Conservation (phyloP, 352 stramenopile genomes). For the Aphanomyces euteiches region DNA sequence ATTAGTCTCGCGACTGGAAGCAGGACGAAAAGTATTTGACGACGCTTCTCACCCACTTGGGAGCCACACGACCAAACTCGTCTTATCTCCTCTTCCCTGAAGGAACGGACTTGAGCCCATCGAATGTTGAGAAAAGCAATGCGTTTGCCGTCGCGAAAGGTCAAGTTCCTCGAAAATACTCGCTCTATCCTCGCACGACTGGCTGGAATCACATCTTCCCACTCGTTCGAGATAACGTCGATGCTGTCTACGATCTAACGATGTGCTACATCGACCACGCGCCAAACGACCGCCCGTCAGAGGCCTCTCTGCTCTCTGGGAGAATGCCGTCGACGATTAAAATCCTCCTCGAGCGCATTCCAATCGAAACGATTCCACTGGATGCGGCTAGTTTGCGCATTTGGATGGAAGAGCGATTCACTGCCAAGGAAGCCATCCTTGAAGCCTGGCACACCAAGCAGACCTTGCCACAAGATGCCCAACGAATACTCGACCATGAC, state of each 20-base stretch:
- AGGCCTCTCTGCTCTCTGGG: slow-evolving; percentile 55
- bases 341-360: slow-evolving; percentile 66
- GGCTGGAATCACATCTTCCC: slow-evolving; percentile 76
- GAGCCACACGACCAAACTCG: slow-evolving; percentile 43
- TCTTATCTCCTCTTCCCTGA: slow-evolving; percentile 80
- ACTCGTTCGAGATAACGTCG: slow-evolving; percentile 48
- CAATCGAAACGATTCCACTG: slow-evolving; percentile 42
- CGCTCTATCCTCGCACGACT: slow-evolving; percentile 71
- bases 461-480: slow-evolving; percentile 43
- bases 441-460: slow-evolving; percentile 39
- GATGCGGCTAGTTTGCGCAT: slow-evolving; percentile 44
- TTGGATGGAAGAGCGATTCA: slow-evolving; percentile 66
- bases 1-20: slow-evolving; percentile 51
- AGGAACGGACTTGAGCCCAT: slow-evolving; percentile 68
- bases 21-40: slow-evolving; percentile 57
- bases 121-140: slow-evolving; percentile 59
- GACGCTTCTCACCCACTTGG: slow-evolving; percentile 56
- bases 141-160: slow-evolving; percentile 54
- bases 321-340: slow-evolving; percentile 57
- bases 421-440: slow-evolving; percentile 60
- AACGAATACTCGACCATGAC: slow-evolving; percentile 45
- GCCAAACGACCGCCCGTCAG: slow-evolving; percentile 58
- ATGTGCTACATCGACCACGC: slow-evolving; percentile 77
- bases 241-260: slow-evolving; percentile 64
- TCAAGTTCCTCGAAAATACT: slow-evolving; percentile 48